Evolutionary conservation across 306 rosid genomes (phyloP), one percentile per base, ranked within the genome.

Genomic region (Malus sieversii): DNA sequence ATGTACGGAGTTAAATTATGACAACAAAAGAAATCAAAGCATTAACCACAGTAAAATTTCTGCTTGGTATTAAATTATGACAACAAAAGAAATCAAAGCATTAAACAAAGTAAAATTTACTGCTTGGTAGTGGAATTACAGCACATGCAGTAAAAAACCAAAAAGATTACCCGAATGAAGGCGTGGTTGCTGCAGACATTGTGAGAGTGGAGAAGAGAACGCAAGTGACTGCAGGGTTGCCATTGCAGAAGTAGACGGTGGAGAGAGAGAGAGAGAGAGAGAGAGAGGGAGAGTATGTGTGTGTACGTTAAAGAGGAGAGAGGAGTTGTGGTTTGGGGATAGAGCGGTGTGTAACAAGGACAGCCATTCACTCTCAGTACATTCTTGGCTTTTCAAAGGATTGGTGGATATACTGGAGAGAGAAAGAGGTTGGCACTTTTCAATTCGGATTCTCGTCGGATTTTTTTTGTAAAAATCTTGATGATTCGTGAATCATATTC

Each of bases 141-240:
- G 58, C 12, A n/a, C 53, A 72, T 11, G 30, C 53, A 52, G 73
- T 9, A 12, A 59, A 29, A 48, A 44, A 4, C 14, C 23, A 55
- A 23, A 11, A 48, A 5, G 16, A 73, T 22, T 85, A 90, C 93
- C 96, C 66, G 84, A 77, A 79, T 35, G 76, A 64, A 87, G 85
- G 33, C 88, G 85, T 61, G 97, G 79, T 67, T 84, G 90, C 64
- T 79, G 96, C 55, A 85, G 84, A 68, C 85, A 80, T 68, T 83
- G 86, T 70, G 88, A 86, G 81, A 86, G 74, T 1, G 90, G 88
- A 81, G 92, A 87, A 45, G 91, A 85, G 57, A 87, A 78, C n/a
- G 90, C 91, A 63, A 92, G 91, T 84, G 89, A 87, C 60, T 88
- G 93, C 72, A 96, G 75, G 77, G 96, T 66, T 62, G 98, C 93